These are phyloP conservation scores for Diutina scorzettiae DNA, from an alignment of 1,139 yeast species.

Conservation along the genomic window DNA sequence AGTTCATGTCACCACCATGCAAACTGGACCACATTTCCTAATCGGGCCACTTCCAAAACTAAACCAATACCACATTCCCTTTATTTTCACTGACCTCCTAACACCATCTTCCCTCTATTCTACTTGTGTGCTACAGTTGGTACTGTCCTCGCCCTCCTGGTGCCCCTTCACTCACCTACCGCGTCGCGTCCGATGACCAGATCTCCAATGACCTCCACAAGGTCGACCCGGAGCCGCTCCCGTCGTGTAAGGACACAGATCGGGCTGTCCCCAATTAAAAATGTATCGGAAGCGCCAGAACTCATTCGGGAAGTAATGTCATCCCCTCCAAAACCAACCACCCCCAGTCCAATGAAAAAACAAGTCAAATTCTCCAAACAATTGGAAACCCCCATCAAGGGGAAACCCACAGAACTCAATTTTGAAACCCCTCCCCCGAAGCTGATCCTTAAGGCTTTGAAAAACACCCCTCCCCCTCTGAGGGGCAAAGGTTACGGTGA, in stretches of 20 bases:
- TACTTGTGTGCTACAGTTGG: no score
- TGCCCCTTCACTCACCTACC: background rate
- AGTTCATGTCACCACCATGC: no score
- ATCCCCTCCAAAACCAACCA: background rate
- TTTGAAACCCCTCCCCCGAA: background rate
- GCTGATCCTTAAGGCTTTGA: background rate
- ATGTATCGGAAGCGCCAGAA: background rate
- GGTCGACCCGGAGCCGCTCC: conserved; percentile 2
- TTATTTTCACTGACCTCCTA: no score
- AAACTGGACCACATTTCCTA: no score
- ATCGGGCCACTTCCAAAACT: no score
- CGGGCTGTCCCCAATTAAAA: conserved; percentile 1
- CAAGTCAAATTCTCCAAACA: conserved; percentile 10
- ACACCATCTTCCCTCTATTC: no score
- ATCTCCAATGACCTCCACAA: conserved; percentile 1
- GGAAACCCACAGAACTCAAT: background rate
- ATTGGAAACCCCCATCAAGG: background rate
- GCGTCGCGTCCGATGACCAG: background rate
- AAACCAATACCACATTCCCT: no score
- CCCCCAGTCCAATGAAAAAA: background rate
- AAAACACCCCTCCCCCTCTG: background rate
- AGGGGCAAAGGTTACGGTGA: background rate
- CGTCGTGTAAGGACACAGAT: background rate
- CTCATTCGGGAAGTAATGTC: background rate
- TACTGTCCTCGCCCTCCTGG: no score